phyloP scores from a whole-genome alignment of 2,329 filamentous ascomycete genomes.

The Thelonectria olida region DNA sequence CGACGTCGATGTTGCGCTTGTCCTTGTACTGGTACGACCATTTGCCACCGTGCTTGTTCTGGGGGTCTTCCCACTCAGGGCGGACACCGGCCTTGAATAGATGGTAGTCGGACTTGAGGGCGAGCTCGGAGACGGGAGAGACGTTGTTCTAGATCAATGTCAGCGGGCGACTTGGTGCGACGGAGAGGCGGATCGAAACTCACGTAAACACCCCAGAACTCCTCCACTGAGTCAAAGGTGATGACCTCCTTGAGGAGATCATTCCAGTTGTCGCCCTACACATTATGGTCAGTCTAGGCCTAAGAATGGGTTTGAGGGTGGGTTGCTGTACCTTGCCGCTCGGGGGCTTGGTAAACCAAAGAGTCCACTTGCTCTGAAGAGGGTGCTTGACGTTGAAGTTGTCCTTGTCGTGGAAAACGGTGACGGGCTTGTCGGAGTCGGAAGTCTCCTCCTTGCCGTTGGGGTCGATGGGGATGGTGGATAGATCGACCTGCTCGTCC shows the following conservation, averaged over 20 bases:
- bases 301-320: constrained; percentile 1
- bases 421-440: constrained; percentile 74
- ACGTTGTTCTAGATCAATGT: constrained; percentile 85
- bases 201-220: constrained; percentile 99
- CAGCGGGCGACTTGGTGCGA: constrained; percentile 25
- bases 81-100: constrained; percentile 98
- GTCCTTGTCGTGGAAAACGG: constrained; percentile 97
- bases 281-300: constrained; percentile 23
- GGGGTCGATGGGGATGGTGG: constrained; percentile 73
- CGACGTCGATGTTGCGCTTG: constrained; percentile 89
- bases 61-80: constrained; percentile 96
- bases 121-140: constrained; percentile 91
- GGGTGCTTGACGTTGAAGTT: constrained; percentile 99
- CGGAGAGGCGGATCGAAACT: constrained; percentile 48
- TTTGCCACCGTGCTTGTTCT: constrained; percentile 99
- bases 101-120: constrained; percentile 98
- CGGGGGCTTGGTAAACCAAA: constrained; percentile 99
- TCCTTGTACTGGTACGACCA: constrained; percentile 99
- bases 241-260: constrained; percentile 98
- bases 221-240: constrained; percentile 97
- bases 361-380: constrained; percentile 95
- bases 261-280: constrained; percentile 96
- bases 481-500: constrained; percentile 71
- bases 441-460: constrained; percentile 65
- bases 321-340: constrained; percentile 80